Percentiles rank a stretch among this genome's conserved stretches.
These are phyloP conservation scores for Suillus variegatus DNA, from an alignment of 768 basidiomycete species.

Conservation along the genomic window DNA sequence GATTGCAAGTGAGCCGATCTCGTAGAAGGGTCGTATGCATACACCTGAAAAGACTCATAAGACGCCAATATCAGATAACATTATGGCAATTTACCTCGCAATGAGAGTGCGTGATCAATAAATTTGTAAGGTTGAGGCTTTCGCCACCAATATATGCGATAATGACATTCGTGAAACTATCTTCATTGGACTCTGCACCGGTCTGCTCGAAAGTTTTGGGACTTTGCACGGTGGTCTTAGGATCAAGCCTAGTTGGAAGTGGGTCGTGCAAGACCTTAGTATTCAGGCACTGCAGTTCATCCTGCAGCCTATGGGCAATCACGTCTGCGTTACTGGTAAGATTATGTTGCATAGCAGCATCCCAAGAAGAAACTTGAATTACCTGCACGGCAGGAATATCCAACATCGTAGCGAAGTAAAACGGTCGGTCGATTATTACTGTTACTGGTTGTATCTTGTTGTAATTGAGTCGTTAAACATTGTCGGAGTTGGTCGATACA, in stretches of 20 bases:
- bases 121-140: conserved; percentile 76
- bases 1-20: conserved; percentile 57
- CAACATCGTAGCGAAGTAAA: conserved; percentile 75
- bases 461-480: conserved; percentile 27
- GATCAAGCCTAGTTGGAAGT: conserved; percentile 30
- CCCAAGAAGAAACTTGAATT: neutral
- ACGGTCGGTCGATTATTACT: conserved; percentile 31
- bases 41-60: conserved; percentile 50
- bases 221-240: neutral
- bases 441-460: conserved; percentile 2
- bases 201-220: neutral
- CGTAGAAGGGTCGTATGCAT: conserved; percentile 69
- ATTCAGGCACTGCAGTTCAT: neutral
- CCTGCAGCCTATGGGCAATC: neutral
- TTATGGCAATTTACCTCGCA: conserved; percentile 47
- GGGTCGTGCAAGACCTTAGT: conserved; percentile 39
- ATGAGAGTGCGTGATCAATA: conserved; percentile 79
- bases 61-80: neutral
- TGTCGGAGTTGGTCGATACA: conserved; percentile 47
- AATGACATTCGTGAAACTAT: neutral
- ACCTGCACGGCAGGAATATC: conserved; percentile 72
- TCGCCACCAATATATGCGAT: conserved; percentile 77
- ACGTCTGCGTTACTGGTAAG: neutral
- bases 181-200: conserved; percentile 4
- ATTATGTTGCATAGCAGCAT: neutral